These are phyloP conservation scores for Fraxinus floribunda DNA, from an alignment of 305 asterid species.

Conservation along the genomic window DNA sequence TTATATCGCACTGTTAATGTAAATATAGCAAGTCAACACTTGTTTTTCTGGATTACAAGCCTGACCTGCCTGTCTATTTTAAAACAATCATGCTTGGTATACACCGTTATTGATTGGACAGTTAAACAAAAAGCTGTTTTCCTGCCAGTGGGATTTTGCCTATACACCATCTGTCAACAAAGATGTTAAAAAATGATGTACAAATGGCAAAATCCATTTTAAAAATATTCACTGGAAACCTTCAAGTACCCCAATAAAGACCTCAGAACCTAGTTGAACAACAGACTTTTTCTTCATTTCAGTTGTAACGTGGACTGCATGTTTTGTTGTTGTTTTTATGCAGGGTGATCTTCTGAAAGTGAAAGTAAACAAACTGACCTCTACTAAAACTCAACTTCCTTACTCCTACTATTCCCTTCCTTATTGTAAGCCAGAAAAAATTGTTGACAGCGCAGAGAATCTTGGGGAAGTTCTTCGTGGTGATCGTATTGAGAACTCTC, in stretches of 20 bases:
- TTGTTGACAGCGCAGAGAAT: conserved; percentile 7
- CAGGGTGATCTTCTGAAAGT: conserved; percentile 7
- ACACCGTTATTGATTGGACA: background rate
- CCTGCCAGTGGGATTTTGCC: background rate
- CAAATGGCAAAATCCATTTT: background rate
- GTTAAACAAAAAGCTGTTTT: background rate
- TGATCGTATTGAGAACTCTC: conserved; percentile 7
- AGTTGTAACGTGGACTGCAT: background rate
- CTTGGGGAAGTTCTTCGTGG: conserved; percentile 11
- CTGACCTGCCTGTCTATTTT: background rate
- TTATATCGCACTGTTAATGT: background rate
- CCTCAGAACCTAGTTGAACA: background rate
- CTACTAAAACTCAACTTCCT: conserved; percentile 10
- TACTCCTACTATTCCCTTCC: conserved; percentile 14
- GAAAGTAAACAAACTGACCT: conserved; percentile 11
- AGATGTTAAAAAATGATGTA: background rate
- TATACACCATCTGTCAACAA: background rate
- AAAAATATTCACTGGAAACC: background rate
- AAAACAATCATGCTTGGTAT: background rate
- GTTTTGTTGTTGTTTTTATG: background rate
- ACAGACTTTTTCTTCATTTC: background rate
- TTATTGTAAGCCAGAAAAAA: conserved; percentile 8
- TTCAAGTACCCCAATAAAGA: background rate
- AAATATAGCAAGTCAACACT: background rate
- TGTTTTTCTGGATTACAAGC: background rate